Conservation (phyloP, 2,329 filamentous ascomycete species). For the Stachybotrys chlorohalonatus region DNA sequence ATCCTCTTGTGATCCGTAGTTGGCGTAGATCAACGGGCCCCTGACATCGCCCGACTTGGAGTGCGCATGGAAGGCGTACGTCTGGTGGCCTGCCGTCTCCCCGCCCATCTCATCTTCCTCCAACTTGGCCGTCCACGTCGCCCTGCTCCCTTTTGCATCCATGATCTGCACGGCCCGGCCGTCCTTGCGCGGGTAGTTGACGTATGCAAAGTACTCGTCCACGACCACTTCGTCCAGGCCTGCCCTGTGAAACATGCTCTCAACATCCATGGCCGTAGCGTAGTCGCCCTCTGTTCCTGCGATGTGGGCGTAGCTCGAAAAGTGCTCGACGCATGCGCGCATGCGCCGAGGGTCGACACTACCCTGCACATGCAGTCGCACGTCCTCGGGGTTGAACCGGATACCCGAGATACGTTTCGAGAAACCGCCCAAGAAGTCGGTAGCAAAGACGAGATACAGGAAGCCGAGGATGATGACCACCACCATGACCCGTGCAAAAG, state of each 20-base stretch:
- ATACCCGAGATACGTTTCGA: slow-evolving; percentile 56
- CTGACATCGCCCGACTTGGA: slow-evolving; percentile 80
- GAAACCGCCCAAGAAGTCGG: slow-evolving; percentile 67
- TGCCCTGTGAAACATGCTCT: slow-evolving; percentile 63
- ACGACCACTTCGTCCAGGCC: slow-evolving; percentile 67
- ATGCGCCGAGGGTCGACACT: slow-evolving; percentile 63
- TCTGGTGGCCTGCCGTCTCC: slow-evolving; percentile 57
- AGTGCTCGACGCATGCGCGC: slow-evolving; percentile 63
- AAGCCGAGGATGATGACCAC: slow-evolving; percentile 67
- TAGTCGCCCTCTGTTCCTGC: slow-evolving; percentile 93
- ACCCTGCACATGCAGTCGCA: slow-evolving; percentile 65
- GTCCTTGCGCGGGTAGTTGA: slow-evolving; percentile 77
- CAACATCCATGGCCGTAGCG: slow-evolving; percentile 74
- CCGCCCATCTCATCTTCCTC: slow-evolving; percentile 67
- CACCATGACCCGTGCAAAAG: slow-evolving; percentile 65
- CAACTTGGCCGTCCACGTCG: slow-evolving; percentile 68
- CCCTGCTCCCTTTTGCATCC: slow-evolving; percentile 50
- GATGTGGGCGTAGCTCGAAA: slow-evolving; percentile 79
- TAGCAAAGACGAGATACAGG: slow-evolving; percentile 78
- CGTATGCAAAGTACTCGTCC: slow-evolving; percentile 78
- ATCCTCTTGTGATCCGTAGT: slow-evolving; percentile 80
- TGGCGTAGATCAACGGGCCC: slow-evolving; percentile 83
- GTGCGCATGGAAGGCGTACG: slow-evolving; percentile 76
- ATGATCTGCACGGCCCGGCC: slow-evolving; percentile 78
- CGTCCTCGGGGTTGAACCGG: slow-evolving; percentile 70